Conservation (phyloP, 2,329 filamentous ascomycete genomes). For the Alternaria atra region DNA sequence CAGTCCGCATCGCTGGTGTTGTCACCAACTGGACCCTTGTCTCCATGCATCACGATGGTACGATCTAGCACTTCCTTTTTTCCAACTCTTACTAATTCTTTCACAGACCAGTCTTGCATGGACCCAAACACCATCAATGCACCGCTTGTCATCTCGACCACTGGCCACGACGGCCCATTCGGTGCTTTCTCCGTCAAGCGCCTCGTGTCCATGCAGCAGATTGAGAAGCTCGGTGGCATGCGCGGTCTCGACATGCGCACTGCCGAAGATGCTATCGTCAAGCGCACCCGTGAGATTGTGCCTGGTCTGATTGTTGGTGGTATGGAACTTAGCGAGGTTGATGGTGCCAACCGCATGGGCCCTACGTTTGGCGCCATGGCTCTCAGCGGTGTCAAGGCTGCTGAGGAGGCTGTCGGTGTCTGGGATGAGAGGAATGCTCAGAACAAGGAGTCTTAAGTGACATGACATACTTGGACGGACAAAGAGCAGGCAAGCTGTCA, state of each 20-base stretch:
- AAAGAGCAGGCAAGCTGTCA: conserved; percentile 4
- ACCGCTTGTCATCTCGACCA: conserved; percentile 86
- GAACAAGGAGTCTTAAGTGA: conserved; percentile 64
- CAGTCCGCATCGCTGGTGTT: conserved; percentile 81
- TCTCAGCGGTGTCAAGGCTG: conserved; percentile 86
- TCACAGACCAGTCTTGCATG: conserved; percentile 90
- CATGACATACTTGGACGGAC: neutral
- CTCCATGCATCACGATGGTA: conserved; percentile 63
- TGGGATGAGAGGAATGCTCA: conserved; percentile 81
- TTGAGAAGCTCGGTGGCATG: conserved; percentile 90
- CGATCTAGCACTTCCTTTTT: neutral
- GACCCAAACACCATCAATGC: conserved; percentile 97
- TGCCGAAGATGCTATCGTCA: conserved; percentile 93
- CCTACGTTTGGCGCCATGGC: conserved; percentile 92
- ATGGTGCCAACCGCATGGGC: conserved; percentile 91
- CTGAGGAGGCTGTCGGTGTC: conserved; percentile 81
- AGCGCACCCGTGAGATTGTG: conserved; percentile 85
- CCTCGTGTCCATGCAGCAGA: conserved; percentile 84
- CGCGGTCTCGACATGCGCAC: conserved; percentile 90
- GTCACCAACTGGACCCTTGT: conserved; percentile 97
- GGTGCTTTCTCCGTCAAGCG: conserved; percentile 92
- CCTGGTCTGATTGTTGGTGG: conserved; percentile 91
- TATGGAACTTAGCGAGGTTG: conserved; percentile 91
- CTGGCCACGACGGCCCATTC: conserved; percentile 89
- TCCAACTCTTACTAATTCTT: conserved; percentile 13